Percentiles rank a stretch among this genome's conserved stretches.
These are phyloP conservation scores for Hibiscus syriacus DNA, from an alignment of 345 rosid genomes.

Conservation along the genomic window DNA sequence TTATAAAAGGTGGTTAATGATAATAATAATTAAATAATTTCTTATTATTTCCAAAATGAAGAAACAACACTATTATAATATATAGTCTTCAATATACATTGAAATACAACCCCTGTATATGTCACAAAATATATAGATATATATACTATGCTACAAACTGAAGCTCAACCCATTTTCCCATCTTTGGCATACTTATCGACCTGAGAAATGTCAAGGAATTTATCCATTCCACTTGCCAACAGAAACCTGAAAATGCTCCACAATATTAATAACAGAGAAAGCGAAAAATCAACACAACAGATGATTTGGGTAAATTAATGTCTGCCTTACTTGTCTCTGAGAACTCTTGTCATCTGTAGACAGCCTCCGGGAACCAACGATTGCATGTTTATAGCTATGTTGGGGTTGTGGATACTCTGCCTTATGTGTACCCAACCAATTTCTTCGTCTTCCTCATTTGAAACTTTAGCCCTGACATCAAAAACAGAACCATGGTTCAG, in stretches of 20 bases:
- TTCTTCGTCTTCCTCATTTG: slow-evolving; percentile 44
- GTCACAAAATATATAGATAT: neutral
- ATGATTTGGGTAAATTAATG: neutral
- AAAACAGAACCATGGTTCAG: neutral
- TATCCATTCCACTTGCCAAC: slow-evolving; percentile 48
- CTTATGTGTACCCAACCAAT: slow-evolving; percentile 79
- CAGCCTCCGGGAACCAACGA: slow-evolving; percentile 64
- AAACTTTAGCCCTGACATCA: slow-evolving; percentile 51
- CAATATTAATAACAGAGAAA: neutral
- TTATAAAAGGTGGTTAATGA: neutral
- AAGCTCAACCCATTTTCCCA: neutral
- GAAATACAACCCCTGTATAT: neutral
- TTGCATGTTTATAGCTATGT: slow-evolving; percentile 76
- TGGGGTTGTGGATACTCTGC: slow-evolving; percentile 93
- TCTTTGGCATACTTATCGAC: slow-evolving; percentile 33
- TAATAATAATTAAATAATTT: neutral
- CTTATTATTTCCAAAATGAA: neutral
- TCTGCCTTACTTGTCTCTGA: slow-evolving; percentile 46
- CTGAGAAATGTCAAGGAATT: slow-evolving; percentile 52
- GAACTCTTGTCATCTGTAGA: slow-evolving; percentile 37
- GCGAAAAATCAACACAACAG: neutral
- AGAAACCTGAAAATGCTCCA: slow-evolving; percentile 53
- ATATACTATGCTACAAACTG: neutral
- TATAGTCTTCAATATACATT: neutral
- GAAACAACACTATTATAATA: neutral